Evolutionary conservation across 2,329 filamentous ascomycete genomes (phyloP), one percentile per base, ranked within the genome.

Genomic region (Dactylellina cionopaga): DNA sequence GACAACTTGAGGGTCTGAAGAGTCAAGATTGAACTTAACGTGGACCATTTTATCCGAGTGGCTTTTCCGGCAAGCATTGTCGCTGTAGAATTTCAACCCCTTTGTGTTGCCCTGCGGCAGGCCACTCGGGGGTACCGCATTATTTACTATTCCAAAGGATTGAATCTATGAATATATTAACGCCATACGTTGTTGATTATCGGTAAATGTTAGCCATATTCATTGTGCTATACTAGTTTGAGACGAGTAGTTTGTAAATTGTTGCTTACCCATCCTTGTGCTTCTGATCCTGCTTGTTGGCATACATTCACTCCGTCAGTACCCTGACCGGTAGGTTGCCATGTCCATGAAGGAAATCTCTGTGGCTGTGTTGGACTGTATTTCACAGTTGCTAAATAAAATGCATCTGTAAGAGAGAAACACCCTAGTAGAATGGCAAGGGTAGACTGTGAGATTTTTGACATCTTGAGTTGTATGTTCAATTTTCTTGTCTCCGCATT

Each of bases 31-130:
- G 47, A 69, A 69, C 27, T 44, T 37, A 15, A 69, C 29, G 27
- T 69, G 56, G 19, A 69, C 17, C 10, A 62, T 46, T 13, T 56
- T 47, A 1, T 37, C 29, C 3, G 64, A 60, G 25, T 47, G 22
- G 15, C 10, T 19, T 25, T 49, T 33, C 0, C 7, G 10, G 39
- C 55, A 69, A 22, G 54, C 33, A 5, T 19, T 15, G 24, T 60
- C 64, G 24, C 44, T 35, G 31, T 69, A 69, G 39, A 69, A 69
- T 24, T 62, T 46, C n/a, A 69, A 69, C 1, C 55, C 55, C 19
- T 55, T 25, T 5, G 64, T 41, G n/a, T 69, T 43, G 3, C 56
- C 64, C 9, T 56, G 41, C 0, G 37, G 27, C 11, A 35, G 3
- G n/a, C 37, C 17, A 1, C 27, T 25, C 11, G 64, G 64, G 0